phyloP scores from a whole-genome alignment of 345 rosid genomes.

The Gossypium australe region DNA sequence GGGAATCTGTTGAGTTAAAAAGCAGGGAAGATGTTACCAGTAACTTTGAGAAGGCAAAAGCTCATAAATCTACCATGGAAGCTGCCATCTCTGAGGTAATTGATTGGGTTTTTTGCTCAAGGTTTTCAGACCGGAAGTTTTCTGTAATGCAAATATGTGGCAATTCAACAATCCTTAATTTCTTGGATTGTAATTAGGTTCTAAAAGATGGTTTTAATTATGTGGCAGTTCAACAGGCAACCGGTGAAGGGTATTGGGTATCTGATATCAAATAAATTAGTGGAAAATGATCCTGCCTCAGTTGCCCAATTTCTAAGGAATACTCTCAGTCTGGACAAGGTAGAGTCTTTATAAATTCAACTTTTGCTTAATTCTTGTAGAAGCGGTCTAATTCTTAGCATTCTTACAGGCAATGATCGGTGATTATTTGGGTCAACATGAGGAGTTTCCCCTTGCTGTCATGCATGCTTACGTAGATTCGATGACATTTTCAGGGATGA shows the following conservation, averaged over 20 bases:
- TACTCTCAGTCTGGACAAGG: conserved; percentile 78
- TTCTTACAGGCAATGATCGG: conserved; percentile 84
- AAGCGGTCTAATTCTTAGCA: conserved; percentile 28
- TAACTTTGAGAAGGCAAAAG: conserved; percentile 92
- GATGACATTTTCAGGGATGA: conserved; percentile 79
- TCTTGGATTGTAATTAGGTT: conserved; percentile 10
- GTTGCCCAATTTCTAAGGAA: conserved; percentile 85
- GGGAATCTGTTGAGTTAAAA: conserved; percentile 47
- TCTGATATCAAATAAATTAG: conserved; percentile 70
- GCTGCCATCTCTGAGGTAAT: conserved; percentile 85
- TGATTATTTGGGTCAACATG: conserved; percentile 95
- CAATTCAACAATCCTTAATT: neutral
- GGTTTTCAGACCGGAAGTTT: neutral
- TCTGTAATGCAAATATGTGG: neutral
- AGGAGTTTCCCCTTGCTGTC: conserved; percentile 94
- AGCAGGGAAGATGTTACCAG: conserved; percentile 64
- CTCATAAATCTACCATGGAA: conserved; percentile 93
- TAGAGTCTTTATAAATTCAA: conserved; percentile 22
- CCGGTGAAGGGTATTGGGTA: conserved; percentile 72
- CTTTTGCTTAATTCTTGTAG: conserved; percentile 18
- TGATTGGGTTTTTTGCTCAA: conserved; percentile 10
- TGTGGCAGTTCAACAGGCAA: conserved; percentile 85
- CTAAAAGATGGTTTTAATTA: conserved; percentile 20
- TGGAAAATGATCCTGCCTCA: conserved; percentile 70
- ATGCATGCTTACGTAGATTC: conserved; percentile 98